Evolutionary conservation across 176 grass and related monocot genomes (phyloP), one percentile per base, ranked within the genome.

Genomic region (Chloris gayana): DNA sequence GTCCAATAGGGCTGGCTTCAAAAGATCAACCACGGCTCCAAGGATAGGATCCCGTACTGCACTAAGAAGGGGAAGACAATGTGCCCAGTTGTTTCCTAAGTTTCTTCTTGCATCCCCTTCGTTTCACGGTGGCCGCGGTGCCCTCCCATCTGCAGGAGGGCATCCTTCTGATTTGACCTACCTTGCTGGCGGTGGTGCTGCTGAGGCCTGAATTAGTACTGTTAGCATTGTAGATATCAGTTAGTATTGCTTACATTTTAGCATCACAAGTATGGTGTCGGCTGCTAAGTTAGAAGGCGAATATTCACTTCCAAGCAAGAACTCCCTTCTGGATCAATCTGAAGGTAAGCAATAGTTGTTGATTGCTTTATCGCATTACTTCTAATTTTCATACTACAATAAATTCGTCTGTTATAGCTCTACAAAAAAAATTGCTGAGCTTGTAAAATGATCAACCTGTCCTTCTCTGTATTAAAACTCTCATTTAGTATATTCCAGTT

Each of bases 101-200:
- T 95, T 91, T 76, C 68, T 95, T 22, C 92, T 95, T 77, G 77
- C 92, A 19, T 92, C 92, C 79, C 92, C 92, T 83, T 87, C 92
- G 83, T 95, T 95, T 76, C 92, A 95, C 87, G 89, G 92, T 60
- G 92, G 89, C 13, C 87, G 89, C 14, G 92, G 92, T 87, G 92
- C 92, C 87, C 92, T 95, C 85, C 92, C 92, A 30, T 95, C 92
- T 76, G 92, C 92, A 68, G 92, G 92, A 74, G 92, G 92, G 84
- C 92, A 95, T 92, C 92, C 92, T 85, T 91, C 92, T 6, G 92
- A 95, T 85, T 76, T 95, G 41, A 95, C 92, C 42, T 87, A 89
- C 77, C 87, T 95, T 69, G 92, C 92, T 11, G 92, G 92, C 1
- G 92, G 92, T 58, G 92, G 92, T 81, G 66, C 69, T 72, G 38